Base-by-base conservation (phyloP, 768 basidiomycete genomes). In the Xerocomellus amylosporus region DNA sequence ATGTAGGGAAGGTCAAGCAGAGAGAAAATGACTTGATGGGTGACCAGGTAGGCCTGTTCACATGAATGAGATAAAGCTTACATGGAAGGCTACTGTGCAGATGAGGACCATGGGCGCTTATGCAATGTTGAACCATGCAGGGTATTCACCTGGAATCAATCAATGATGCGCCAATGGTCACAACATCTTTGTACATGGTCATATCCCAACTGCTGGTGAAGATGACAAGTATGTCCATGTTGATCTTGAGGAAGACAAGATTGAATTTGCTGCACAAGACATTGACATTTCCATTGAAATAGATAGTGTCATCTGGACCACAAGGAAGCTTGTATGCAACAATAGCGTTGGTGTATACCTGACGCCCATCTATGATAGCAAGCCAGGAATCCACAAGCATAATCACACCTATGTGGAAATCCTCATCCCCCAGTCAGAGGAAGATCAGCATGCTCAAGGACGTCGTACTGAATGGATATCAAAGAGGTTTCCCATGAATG, bases 371-470 rank as follows among this genome's bases (percentile, higher is more conserved):
- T 34, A 51, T 15, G 48, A 57, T 5, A 13, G 41, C 14, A 42
- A 44, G 40, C 19, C 52, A 4, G 48, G 28, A 0, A 65, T 64
- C 0, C 2, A 8, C 0, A 61, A 61, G 17, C 46, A 64, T 14
- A 64, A 64, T 3, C 63, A 64, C 31, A 19, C 58, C 6, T 64
- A 61, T 50, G 41, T 56, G 0, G 37, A 61, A 2, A 39, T 64
- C 10, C 45, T 51, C 2, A 17, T 62, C 0, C 56, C 56, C 1
- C 56, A 62, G 6, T 61, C 55, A 0, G 56, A 53, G 4, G 22
- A 31, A 0, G 49, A 63, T 33, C 38, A 44, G 8, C 7, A 10
- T 17, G n/a, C 30, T 19, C 24, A 3, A 26, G 24, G 24, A 26
- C 5, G 24, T 5, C 24, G 24, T 26, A 26, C 24, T 3, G 24